Base-by-base conservation (phyloP, 176 grass and related monocot genomes). In the Oryza australiensis region DNA sequence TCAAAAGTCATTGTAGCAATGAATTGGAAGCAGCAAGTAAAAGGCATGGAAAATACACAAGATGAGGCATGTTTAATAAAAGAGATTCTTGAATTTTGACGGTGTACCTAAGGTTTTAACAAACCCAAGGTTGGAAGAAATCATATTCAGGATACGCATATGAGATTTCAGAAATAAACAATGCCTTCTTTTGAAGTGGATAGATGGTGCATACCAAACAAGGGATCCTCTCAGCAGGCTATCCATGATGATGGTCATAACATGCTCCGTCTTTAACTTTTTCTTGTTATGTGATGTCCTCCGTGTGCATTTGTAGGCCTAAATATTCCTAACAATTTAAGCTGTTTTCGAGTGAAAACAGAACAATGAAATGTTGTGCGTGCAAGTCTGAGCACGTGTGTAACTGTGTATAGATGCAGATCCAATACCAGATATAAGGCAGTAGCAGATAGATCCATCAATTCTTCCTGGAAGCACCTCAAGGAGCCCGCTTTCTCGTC, bases 381-480 rank as follows among this genome's bases (percentile, higher is more conserved):
- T 24, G 55, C 55, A 60, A 60, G 55, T 60, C 55, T 26, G 37
- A 13, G 12, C 24, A 41, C 35, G 1, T 14, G n/a, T 71, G 68
- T 37, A 37, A 37, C 7, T 41, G 68, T n/a, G 23, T 37, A 20
- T 30, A 15, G 5, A 15, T 72, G 64, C 38, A 51, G 43, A 85
- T 71, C 42, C 35, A 68, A 75, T 87, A 92, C 95, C 95, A 91
- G 84, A 89, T 94, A 98, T 76, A 98, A 91, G 78, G 87, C 82
- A 85, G 78, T 86, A 72, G 95, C 88, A 75, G 88, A 85, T 24
- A 98, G 84, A 82, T 93, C 95, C 90, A 98, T 93, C 48, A 94
- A 81, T 38, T 88, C 86, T 85, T 98, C 88, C 23, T 91, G 90
- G 41, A 87, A 86, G 45, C 90, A 87, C 73, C 86, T 83, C 27